These are phyloP conservation scores for Lichina pygmaea DNA, from an alignment of 495 filamentous ascomycete genomes.

Conservation along the genomic window DNA sequence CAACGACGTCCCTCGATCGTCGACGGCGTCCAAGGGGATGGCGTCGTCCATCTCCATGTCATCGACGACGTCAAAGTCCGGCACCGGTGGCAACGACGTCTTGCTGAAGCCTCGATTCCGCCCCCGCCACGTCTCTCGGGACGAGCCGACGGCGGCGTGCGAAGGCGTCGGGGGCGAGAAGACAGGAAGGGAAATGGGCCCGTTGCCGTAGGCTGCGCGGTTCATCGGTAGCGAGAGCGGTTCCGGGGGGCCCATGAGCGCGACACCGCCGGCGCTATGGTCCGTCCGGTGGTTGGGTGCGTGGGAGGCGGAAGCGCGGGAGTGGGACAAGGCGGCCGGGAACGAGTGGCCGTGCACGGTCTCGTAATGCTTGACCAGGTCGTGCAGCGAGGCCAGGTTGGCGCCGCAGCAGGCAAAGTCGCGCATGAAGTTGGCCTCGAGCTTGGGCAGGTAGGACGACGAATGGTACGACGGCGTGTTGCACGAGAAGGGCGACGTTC, in stretches of 20 bases:
- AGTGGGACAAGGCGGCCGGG: neutral
- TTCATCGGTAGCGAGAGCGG: no score
- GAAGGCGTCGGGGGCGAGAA: conserved; percentile 12
- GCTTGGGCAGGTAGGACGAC: conserved; percentile 87
- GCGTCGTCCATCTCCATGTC: conserved; percentile 95
- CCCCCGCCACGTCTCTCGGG: neutral
- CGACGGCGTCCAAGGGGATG: conserved; percentile 15
- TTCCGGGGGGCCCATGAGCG: no score
- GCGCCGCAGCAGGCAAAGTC: conserved; percentile 85
- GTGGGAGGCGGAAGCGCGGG: neutral
- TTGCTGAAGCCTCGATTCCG: conserved; percentile 1
- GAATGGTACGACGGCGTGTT: conserved; percentile 92
- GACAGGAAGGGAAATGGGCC: conserved; percentile 11
- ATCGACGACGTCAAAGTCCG: conserved; percentile 67
- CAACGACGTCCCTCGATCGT: conserved; percentile 18
- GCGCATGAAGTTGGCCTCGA: conserved; percentile 90
- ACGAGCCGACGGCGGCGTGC: conserved; percentile 6
- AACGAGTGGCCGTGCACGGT: conserved; percentile 52
- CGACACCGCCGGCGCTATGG: neutral
- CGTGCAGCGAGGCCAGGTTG: conserved; percentile 70
- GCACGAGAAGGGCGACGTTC: conserved; percentile 74
- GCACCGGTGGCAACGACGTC: conserved; percentile 13
- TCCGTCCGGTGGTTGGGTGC: neutral
- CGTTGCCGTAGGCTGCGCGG: no score
- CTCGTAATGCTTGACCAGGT: conserved; percentile 89